These are phyloP conservation scores for Rhodotorula sphaerocarpa DNA, from an alignment of 768 basidiomycete genomes.

Conservation along the genomic window DNA sequence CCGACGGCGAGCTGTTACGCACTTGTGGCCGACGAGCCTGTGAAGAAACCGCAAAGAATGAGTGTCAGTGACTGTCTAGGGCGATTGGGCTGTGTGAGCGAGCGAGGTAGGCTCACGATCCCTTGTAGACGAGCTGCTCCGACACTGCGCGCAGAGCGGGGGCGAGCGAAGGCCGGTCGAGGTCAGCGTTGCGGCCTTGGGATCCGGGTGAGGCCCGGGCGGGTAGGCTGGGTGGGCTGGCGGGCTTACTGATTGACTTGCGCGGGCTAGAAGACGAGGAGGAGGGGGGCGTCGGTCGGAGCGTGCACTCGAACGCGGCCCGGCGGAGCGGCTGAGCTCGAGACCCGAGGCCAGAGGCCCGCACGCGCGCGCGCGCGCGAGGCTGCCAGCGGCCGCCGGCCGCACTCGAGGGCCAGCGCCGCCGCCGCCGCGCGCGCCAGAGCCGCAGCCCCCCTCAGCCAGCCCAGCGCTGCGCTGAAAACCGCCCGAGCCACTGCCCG, in stretches of 20 bases:
- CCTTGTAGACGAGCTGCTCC: constrained; percentile 34
- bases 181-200: not conserved
- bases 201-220: no score
- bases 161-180: no score
- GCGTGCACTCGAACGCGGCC: no score
- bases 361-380: no score
- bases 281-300: no score
- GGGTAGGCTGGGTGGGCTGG: not conserved
- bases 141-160: constrained; percentile 22
- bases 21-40: constrained; percentile 35
- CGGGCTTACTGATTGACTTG: not conserved
- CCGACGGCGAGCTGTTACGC: not conserved
- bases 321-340: no score
- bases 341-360: no score
- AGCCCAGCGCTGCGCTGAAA: not conserved
- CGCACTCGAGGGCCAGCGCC: no score
- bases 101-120: constrained; percentile 8
- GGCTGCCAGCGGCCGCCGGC: not conserved
- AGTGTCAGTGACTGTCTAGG: not conserved
- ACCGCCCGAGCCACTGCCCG: no score
- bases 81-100: not conserved
- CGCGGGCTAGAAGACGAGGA: not conserved
- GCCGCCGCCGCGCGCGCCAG: not conserved
- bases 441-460: not conserved
- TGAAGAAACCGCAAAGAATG: not conserved